Evolutionary conservation across 371 early-diverging fungal species (phyloP), one percentile per base, ranked within the genome.

Genomic region (Apophysomyces trapeziformis): DNA sequence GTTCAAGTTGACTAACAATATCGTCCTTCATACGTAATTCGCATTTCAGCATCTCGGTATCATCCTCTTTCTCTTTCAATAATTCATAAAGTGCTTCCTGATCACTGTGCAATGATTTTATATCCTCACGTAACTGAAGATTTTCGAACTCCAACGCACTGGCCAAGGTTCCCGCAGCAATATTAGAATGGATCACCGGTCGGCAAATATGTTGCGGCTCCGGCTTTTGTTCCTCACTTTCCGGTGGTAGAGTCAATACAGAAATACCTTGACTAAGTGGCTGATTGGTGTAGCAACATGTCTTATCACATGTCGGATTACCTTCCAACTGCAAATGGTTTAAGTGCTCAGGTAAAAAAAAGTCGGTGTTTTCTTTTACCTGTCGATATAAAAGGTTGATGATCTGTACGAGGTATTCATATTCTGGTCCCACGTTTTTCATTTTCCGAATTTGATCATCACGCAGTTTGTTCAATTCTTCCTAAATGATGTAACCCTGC

Each of bases 391-490:
- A 60, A 38, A 80, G 43, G 61, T 83, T 68, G 26, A 83, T 69
- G 47, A 80, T 77, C 69, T 83, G 83, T 11, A 83, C 83, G n/a
- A 83, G 67, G 61, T 83, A 83, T 66, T 83, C 80, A 58, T 83
- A 83, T 64, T 83, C 83, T 45, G 83, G 83, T 35, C 83, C 80
- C 36, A 78, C 73, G 39, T 69, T 62, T 58, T 72, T 76, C 73
- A 78, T 78, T 57, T 75, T 70, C 37, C 69, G 63, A 35, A 80
- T 71, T 37, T 73, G 75, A 45, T 80, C 78, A 35, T 73, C 70
- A 45, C 73, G 75, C 39, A 75, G 47, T 41, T 68, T 58, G 67
- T 74, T 74, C 60, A 79, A 26, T 61, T 79, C 76, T 57, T 68
- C 63, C 77, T 79, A 63, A 32, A 46, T 18, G 35, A 16, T 18